Evolutionary conservation across 371 early-diverging fungal species (phyloP).

Genomic region (Massospora cicadina): DNA sequence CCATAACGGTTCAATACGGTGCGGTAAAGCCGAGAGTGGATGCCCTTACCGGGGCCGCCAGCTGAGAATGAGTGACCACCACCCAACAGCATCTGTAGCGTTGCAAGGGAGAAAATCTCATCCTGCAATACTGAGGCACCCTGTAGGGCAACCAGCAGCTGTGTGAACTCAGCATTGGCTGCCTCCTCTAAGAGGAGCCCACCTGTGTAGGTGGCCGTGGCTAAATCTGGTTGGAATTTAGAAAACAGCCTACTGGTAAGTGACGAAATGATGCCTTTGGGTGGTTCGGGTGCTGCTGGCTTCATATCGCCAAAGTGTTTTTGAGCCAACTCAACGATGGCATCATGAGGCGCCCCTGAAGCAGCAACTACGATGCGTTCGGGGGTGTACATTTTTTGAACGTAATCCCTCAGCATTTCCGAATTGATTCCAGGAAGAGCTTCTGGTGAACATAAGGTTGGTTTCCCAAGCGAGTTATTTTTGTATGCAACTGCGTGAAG

Average conservation of each 20-base stretch:
- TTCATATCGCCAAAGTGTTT: slow-evolving; percentile 40
- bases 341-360: slow-evolving; percentile 69
- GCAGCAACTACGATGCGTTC: slow-evolving; percentile 82
- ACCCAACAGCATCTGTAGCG: slow-evolving; percentile 76
- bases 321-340: slow-evolving; percentile 49
- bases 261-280: background rate
- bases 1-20: slow-evolving; percentile 81
- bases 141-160: slow-evolving; percentile 80
- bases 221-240: slow-evolving; percentile 18
- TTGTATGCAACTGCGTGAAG: slow-evolving; percentile 71
- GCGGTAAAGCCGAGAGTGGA: slow-evolving; percentile 92
- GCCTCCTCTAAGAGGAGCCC: slow-evolving; percentile 45
- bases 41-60: slow-evolving; percentile 96
- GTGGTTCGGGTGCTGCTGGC: background rate
- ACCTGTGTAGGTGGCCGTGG: slow-evolving; percentile 60
- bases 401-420: slow-evolving; percentile 43
- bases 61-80: slow-evolving; percentile 95
- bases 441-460: slow-evolving; percentile 52
- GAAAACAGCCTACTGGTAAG: slow-evolving; percentile 1
- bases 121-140: slow-evolving; percentile 58
- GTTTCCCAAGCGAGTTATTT: slow-evolving; percentile 67
- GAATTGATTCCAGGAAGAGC: slow-evolving; percentile 45
- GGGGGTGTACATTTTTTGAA: slow-evolving; percentile 64
- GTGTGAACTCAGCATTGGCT: slow-evolving; percentile 48
- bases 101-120: slow-evolving; percentile 82